Conservation (phyloP, 2,329 filamentous ascomycete genomes). For the Zasmidium citrigriseum region DNA sequence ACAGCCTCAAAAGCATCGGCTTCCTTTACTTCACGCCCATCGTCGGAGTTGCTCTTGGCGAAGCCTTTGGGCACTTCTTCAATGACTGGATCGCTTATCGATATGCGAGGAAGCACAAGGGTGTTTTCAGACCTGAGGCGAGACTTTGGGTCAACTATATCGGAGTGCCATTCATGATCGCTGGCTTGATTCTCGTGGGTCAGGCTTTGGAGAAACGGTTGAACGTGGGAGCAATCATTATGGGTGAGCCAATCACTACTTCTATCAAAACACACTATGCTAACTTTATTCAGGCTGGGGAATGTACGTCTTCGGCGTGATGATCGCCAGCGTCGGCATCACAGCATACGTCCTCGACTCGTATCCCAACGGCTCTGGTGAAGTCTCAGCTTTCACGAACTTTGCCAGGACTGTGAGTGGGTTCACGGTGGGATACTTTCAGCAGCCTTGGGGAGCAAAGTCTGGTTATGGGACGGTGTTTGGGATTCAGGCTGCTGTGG, state of each 20-base stretch:
- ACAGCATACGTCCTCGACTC: conserved; percentile 56
- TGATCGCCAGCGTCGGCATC: conserved; percentile 55
- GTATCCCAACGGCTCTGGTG: conserved; percentile 58
- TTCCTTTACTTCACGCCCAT: conserved; percentile 62
- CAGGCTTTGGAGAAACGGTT: conserved; percentile 52
- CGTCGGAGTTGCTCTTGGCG: conserved; percentile 56
- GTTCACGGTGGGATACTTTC: conserved; percentile 56
- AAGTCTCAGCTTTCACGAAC: conserved; percentile 57
- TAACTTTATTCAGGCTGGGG: too few species aligned
- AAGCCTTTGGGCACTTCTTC: conserved; percentile 57
- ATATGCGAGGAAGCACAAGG: conserved; percentile 50
- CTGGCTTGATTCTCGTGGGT: conserved; percentile 42
- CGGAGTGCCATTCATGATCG: conserved; percentile 50
- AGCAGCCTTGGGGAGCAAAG: conserved; percentile 49
- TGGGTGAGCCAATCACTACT: too few species aligned
- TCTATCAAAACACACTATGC: too few species aligned
- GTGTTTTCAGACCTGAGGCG: conserved; percentile 59
- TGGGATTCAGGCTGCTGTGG: conserved; percentile 21
- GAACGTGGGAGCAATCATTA: too few species aligned
- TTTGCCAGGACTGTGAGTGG: conserved; percentile 52
- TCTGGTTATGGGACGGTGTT: conserved; percentile 12
- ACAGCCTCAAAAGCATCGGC: conserved; percentile 49
- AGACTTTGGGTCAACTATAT: conserved; percentile 53
- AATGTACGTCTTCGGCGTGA: conserved; percentile 58
- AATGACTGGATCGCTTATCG: conserved; percentile 53